Base-by-base conservation (phyloP, 371 early-diverging fungal species). In the Circinella umbellata region DNA sequence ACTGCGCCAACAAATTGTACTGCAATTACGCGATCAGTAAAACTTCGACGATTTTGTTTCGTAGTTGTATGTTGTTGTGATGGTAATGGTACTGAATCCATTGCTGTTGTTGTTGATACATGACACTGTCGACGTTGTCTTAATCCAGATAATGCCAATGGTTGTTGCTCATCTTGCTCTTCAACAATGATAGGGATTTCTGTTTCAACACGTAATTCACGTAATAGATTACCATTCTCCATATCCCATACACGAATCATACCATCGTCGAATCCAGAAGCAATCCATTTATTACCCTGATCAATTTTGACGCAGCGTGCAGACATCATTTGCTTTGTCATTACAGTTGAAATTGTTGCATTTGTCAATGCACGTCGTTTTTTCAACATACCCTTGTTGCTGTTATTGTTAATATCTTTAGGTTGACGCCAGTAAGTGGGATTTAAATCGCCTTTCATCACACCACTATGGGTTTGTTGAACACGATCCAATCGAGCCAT, bases 241-340 rank as follows among this genome's bases (percentile, higher is more conserved):
- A 69, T 64, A 47, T 73, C 64, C 83, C 83, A 82, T 4, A 82
- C 67, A 9, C 79, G 70, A 38, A 80, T 70, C 3, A 57, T 46
- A 15, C 83, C 83, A 48, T 82, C 70, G 55, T 80, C 77, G 46
- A 71, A 80, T 0, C 77, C 80, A n/a, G 77, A 69, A 17, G 73
- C 77, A 5, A 80, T 69, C 70, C 73, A 78, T 18, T 70, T 71
- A 49, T 72, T 72, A 4, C 77, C 70, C 11, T 63, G 67, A 38
- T 78, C 79, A 1, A 77, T 64, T n/a, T 75, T 73, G 38, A 75
- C 65, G 59, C 79, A 80, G 3, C 73, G 66, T 1, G 75, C 74
- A 0, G 67, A 67, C 37, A 36, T 47, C 68, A 66, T 18, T 64
- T 73, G 35, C 37, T 20, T 38, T 54, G 53, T 48, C 42, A 62